A percentile compares a stretch with the other conserved stretches of the same genome.
Evolutionary conservation across 2,329 filamentous ascomycete genomes (phyloP).

Genomic region (Diaporthe humulicola): DNA sequence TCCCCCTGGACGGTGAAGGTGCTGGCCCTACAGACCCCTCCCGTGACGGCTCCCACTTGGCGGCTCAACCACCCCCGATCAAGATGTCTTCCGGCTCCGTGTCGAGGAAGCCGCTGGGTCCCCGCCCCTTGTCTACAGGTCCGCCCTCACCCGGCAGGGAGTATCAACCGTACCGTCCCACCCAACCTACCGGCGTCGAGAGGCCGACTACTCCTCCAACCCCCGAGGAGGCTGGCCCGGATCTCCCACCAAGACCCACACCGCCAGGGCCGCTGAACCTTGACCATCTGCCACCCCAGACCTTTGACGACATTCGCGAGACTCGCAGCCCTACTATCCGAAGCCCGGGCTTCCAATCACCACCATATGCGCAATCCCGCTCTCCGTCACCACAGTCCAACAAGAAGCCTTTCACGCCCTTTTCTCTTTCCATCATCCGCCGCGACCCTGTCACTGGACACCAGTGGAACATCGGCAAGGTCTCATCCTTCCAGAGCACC

Average conservation of each 20-base stretch:
- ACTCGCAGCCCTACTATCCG: background rate
- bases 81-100: constrained; percentile 14
- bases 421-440: constrained; percentile 76
- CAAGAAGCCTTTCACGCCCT: constrained; percentile 55
- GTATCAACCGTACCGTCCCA: background rate
- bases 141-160: constrained; percentile 31
- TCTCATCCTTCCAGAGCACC: constrained; percentile 68
- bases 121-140: constrained; percentile 32
- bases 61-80: constrained; percentile 19
- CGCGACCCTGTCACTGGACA: constrained; percentile 76
- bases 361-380: constrained; percentile 42
- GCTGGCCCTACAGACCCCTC: background rate
- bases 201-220: constrained; percentile 19
- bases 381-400: constrained; percentile 55
- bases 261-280: background rate
- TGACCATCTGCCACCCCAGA: constrained; percentile 13
- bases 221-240: background rate
- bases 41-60: background rate
- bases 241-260: constrained; percentile 14
- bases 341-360: constrained; percentile 10
- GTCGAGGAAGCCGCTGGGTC: constrained; percentile 40
- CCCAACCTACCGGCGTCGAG: background rate
- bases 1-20: constrained; percentile 38
- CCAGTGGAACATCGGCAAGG: constrained; percentile 82
- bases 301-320: constrained; percentile 30